These are phyloP conservation scores for Pachysolen tannophilus DNA, from an alignment of 805 yeast genomes.

Conservation along the genomic window DNA sequence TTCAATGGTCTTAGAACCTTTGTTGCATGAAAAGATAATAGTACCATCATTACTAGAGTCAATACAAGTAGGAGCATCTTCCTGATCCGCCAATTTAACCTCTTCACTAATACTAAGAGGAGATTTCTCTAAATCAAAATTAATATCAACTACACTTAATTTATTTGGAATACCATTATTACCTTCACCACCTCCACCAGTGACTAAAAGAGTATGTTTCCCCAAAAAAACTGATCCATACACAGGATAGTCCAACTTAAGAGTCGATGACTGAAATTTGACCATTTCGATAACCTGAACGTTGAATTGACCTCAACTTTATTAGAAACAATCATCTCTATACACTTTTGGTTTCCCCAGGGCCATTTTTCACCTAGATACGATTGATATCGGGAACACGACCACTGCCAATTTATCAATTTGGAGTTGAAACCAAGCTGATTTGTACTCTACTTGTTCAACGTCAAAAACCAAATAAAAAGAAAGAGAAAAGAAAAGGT, in stretches of 20 bases:
- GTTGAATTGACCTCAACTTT: no score
- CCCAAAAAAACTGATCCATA: slow-evolving; percentile 69
- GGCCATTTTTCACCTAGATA: no score
- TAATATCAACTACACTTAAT: slow-evolving; percentile 55
- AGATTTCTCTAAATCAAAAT: slow-evolving; percentile 38
- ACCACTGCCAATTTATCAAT: no score
- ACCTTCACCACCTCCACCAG: slow-evolving; percentile 97
- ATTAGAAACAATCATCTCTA: no score
- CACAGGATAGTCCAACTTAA: slow-evolving; percentile 59
- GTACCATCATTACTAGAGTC: slow-evolving; percentile 41
- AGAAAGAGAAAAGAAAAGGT: no score
- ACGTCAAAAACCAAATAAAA: no score
- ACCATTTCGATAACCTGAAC: slow-evolving; percentile 12
- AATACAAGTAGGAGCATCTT: slow-evolving; percentile 84
- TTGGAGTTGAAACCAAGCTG: no score
- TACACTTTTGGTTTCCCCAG: no score
- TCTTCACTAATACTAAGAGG: slow-evolving; percentile 61
- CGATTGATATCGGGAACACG: no score
- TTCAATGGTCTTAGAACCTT: slow-evolving; percentile 48
- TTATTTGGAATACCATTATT: slow-evolving; percentile 83
- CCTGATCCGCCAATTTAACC: slow-evolving; percentile 48
- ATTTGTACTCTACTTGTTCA: no score
- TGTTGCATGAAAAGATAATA: slow-evolving; percentile 73
- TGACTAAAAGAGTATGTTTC: slow-evolving; percentile 53
- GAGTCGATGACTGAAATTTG: slow-evolving; percentile 5